These are phyloP conservation scores for Castanea sativa DNA, from an alignment of 306 rosid species.

Conservation along the genomic window DNA sequence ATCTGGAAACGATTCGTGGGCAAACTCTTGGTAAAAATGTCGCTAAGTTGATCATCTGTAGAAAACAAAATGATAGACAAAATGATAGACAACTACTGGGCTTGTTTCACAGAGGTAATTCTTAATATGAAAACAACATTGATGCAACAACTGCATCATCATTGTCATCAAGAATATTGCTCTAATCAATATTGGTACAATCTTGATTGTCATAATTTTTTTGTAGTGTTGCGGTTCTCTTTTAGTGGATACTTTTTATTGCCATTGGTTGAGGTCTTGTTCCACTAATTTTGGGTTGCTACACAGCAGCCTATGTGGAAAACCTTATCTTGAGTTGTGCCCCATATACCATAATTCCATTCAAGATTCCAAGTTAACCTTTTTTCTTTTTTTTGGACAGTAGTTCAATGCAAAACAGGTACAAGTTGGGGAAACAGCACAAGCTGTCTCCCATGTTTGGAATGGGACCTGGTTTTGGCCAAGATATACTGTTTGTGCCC, in stretches of 20 bases:
- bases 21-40: no score
- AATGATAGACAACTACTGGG: no score
- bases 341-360: background rate
- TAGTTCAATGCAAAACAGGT: background rate
- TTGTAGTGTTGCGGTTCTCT: background rate
- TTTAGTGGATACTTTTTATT: conserved; percentile 1
- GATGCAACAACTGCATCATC: background rate
- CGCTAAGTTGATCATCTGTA: no score
- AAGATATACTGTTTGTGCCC: background rate
- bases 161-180: background rate
- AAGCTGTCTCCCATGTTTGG: background rate
- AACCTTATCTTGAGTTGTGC: background rate
- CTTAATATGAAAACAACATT: background rate
- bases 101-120: conserved; percentile 80
- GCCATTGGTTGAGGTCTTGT: background rate
- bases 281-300: background rate
- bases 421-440: background rate
- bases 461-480: background rate
- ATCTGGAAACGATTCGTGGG: no score
- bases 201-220: background rate
- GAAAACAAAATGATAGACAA: no score
- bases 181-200: background rate
- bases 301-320: background rate
- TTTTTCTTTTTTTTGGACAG: no score
- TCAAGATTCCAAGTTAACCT: background rate